Percentiles rank a stretch among this genome's conserved stretches.
Conservation (phyloP, 768 basidiomycete genomes). For the Macrocybe gigantea region DNA sequence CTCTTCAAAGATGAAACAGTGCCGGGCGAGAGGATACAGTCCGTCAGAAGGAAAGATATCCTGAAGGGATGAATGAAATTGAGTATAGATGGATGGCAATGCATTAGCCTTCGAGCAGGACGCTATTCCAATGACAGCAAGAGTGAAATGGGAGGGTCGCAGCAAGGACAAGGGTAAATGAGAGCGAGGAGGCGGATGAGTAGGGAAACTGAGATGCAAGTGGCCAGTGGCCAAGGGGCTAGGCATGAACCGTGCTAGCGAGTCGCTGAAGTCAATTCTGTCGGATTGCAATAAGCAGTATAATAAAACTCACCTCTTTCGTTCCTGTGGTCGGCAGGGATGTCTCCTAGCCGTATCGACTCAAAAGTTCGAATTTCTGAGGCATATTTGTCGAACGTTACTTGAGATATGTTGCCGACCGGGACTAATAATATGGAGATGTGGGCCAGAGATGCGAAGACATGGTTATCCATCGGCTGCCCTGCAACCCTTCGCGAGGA, state of each 20-base stretch:
- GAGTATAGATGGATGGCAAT: slow-evolving; percentile 45
- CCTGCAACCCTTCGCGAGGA: too few relatives aligned
- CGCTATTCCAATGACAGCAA: slow-evolving; percentile 87
- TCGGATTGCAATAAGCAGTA: slow-evolving; percentile 3
- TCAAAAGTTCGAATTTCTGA: slow-evolving; percentile 70
- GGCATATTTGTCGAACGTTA: slow-evolving; percentile 71
- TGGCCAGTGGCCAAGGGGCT: slow-evolving; percentile 68
- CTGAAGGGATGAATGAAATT: slow-evolving; percentile 60
- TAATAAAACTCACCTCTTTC: slow-evolving; percentile 52
- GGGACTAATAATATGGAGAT: slow-evolving; percentile 83
- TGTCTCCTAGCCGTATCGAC: slow-evolving; percentile 72
- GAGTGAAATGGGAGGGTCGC: slow-evolving; percentile 73
- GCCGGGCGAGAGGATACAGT: slow-evolving; percentile 73
- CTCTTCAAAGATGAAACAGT: slow-evolving; percentile 85
- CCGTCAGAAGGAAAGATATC: slow-evolving; percentile 63
- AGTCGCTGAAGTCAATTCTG: slow-evolving; percentile 3
- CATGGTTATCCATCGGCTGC: slow-evolving; percentile 54
- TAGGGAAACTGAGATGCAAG: slow-evolving; percentile 75
- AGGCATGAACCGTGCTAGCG: slow-evolving; percentile 77
- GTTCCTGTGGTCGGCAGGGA: slow-evolving; percentile 73
- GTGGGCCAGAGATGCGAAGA: slow-evolving; percentile 82
- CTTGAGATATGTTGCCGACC: slow-evolving; percentile 65
- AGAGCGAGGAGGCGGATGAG: slow-evolving; percentile 67
- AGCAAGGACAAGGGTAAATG: slow-evolving; percentile 68
- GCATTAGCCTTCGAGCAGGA: slow-evolving; percentile 55